phyloP scores from a whole-genome alignment of 2,329 filamentous ascomycete genomes.

The Penicillium sp. region DNA sequence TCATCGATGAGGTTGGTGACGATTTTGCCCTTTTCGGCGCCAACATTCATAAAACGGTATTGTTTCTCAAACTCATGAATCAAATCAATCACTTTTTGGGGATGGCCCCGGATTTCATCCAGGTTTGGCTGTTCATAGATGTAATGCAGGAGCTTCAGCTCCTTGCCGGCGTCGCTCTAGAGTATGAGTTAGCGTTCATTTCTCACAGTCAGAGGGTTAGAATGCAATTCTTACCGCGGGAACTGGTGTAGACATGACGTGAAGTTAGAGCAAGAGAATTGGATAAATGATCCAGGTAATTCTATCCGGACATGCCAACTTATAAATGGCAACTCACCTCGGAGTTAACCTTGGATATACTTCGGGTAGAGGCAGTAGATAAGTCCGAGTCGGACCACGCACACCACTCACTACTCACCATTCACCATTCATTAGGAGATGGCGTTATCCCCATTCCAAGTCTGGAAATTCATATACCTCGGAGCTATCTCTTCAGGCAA shows the following conservation, averaged over 20 bases:
- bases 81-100: constrained; percentile 61
- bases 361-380: background rate
- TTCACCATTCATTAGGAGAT: background rate
- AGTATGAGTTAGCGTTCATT: background rate
- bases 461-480: background rate
- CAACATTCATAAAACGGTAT: constrained; percentile 79
- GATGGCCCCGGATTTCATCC: constrained; percentile 63
- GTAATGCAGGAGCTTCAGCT: constrained; percentile 70
- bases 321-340: background rate
- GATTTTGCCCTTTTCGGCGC: constrained; percentile 70
- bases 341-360: constrained; percentile 7
- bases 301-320: background rate
- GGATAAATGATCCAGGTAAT: too few relatives aligned
- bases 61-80: constrained; percentile 69
- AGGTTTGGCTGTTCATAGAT: constrained; percentile 63
- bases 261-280: background rate
- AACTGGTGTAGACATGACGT: constrained; percentile 12
- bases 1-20: constrained; percentile 67
- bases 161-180: constrained; percentile 64
- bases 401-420: background rate
- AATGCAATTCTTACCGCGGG: background rate
- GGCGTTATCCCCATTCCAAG: background rate
- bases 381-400: background rate
- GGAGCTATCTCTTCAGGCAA: constrained; percentile 13
- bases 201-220: background rate